Percentiles rank a stretch among this genome's conserved stretches.
Evolutionary conservation across 2,329 filamentous ascomycete species (phyloP).

Genomic region (Colletotrichum nymphaeae): DNA sequence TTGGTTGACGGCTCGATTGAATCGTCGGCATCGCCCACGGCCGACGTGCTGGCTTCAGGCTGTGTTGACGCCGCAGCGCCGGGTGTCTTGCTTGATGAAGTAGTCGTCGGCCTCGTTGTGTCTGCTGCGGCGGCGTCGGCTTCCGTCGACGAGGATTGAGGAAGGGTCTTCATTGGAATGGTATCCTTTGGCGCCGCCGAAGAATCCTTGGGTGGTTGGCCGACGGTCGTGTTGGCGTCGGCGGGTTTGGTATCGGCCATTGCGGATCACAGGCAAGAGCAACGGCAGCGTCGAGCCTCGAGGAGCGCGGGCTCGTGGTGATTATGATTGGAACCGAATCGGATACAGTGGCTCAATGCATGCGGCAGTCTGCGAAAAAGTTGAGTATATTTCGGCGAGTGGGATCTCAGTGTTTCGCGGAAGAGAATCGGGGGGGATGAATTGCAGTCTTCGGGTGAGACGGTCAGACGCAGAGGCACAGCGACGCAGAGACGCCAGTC

Average conservation of each 20-base stretch:
- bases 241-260: slow-evolving; percentile 38
- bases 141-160: slow-evolving; percentile 37
- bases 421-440: slow-evolving; percentile 7
- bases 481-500: slow-evolving; percentile 21
- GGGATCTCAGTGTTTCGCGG: not conserved
- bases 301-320: slow-evolving; percentile 38
- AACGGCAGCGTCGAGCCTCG: slow-evolving; percentile 18
- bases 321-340: slow-evolving; percentile 31
- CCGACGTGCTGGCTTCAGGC: not conserved
- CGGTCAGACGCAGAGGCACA: slow-evolving; percentile 15
- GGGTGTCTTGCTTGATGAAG: slow-evolving; percentile 12
- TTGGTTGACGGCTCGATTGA: slow-evolving; percentile 39
- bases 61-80: slow-evolving; percentile 14
- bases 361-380: slow-evolving; percentile 16
- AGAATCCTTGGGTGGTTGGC: slow-evolving; percentile 39
- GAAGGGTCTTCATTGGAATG: slow-evolving; percentile 50
- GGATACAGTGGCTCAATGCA: slow-evolving; percentile 29
- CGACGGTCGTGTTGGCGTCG: slow-evolving; percentile 47
- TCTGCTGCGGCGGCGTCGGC: slow-evolving; percentile 20
- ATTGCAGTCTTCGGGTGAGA: slow-evolving; percentile 24
- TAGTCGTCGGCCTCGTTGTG: slow-evolving; percentile 8
- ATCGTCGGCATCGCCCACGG: slow-evolving; percentile 27
- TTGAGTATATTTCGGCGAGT: not conserved
- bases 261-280: slow-evolving; percentile 39
- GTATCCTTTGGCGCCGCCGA: slow-evolving; percentile 50